Conservation (phyloP, 169 alveolate genomes). For the Plasmodium adleri region DNA sequence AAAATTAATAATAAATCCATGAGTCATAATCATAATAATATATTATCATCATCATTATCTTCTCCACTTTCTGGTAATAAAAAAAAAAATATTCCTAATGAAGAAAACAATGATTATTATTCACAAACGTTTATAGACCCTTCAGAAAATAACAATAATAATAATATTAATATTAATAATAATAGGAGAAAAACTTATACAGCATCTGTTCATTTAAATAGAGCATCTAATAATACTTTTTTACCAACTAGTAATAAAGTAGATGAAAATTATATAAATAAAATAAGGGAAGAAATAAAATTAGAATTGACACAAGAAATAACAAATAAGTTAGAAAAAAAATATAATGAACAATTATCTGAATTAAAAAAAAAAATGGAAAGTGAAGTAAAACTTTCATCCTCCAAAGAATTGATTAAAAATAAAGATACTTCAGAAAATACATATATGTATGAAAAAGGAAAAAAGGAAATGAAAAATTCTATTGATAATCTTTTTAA, state of each 20-base stretch:
- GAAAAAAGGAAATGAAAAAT: constrained; percentile 2
- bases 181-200: not conserved
- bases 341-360: constrained; percentile 50
- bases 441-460: not conserved
- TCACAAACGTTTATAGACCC: not conserved
- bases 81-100: constrained; percentile 18
- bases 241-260: not conserved
- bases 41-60: not conserved
- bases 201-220: not conserved
- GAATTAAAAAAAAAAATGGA: constrained; percentile 7
- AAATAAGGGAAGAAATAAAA: constrained; percentile 41
- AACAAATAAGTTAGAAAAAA: constrained; percentile 46
- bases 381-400: too few species aligned
- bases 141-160: not conserved
- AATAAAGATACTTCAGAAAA: not conserved
- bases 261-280: constrained; percentile 9
- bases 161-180: not conserved
- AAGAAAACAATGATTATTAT: constrained; percentile 8
- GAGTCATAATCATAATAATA: not conserved
- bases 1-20: constrained; percentile 9
- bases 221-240: not conserved
- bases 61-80: not conserved
- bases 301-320: constrained; percentile 45
- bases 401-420: too few species aligned
- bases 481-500: constrained; percentile 18